Base-by-base conservation (phyloP, 176 grass and related monocot genomes). In the Oryza punctata region DNA sequence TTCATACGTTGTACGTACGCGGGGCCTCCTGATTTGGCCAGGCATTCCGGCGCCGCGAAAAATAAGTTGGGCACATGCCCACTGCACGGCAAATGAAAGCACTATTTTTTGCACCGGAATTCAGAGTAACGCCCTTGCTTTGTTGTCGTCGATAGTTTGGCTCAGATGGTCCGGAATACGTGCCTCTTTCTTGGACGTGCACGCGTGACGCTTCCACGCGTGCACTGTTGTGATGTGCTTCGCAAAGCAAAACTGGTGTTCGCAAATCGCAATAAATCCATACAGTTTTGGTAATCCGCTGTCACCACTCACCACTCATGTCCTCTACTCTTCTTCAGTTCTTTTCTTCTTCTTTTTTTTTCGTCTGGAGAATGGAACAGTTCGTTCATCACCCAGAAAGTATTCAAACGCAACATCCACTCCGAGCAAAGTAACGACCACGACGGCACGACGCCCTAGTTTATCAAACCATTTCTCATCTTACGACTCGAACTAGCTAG, bases 11-110 rank as follows among this genome's bases (percentile, higher is more conserved):
- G 57, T 24, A 61, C 21, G 57, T 24, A 61, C 21, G 21, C 8
- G 21, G 47, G 67, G 23, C n/a, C 14, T 71, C 54, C 35, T 33
- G 66, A 49, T 82, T 32, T 57, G 80, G 63, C 50, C 72, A 77
- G 49, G 74, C 68, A 90, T 28, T 65, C 4, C 15, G 60, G 38
- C 12, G 19, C 2, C 26, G 13, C 52, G 12, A n/a, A 64, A 78
- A 78, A 66, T 23, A 46, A 35, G 57, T 61, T 61, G 12, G 21
- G 57, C 57, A 13, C 57, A 54, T 54, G 50, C 50, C 50, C 18
- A 11, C 10, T 7, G 57, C 57, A 23, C 57, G 57, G 57, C 57
- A 61, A 61, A 19, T 7, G 6, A 21, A 60, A 61, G 57, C 57
- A 24, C 35, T 3, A 23, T 21, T n/a, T 21, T n/a, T 61, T 61